Base-by-base conservation (phyloP, 495 filamentous ascomycete genomes). In the Aspergillus panamensis region DNA sequence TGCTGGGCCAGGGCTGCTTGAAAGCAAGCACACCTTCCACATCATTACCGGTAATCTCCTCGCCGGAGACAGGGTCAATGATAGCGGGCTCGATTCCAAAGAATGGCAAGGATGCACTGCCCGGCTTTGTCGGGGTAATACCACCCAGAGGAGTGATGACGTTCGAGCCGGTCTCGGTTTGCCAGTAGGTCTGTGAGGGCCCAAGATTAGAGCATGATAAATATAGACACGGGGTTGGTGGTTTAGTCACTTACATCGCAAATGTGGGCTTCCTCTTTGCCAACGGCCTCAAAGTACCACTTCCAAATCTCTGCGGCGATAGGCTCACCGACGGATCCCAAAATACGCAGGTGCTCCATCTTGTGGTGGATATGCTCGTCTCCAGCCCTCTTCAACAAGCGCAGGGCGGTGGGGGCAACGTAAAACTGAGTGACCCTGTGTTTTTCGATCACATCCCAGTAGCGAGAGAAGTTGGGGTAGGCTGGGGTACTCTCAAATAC, bases 271-370 rank as follows among this genome's bases (percentile, higher is more conserved):
- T 93, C 87, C 74, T 92, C 88, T 74, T 91, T 95, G 66, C 94
- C 94, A 39, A 99, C 93, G 62, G 89, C 82, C 74, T 97, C 91
- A 68, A 91, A 92, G 77, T 99, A 99, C 94, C 94, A 99, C 75
- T 97, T 97, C 94, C 94, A 99, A 37, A 99, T 90, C 72, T 99
- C 94, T 17, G 94, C 92, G 32, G 94, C 94, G 68, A 99, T 99
- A 33, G 94, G 94, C 74, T 99, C 94, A 61, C 94, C 94, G 56
- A 99, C 94, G n/a, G 92, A 96, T 30, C 94, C 94, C 43, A 98
- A 80, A 16, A 97, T 84, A 68, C 94, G 83, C 57, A 98, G 82
- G 63, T 87, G 84, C 72, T 89, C 88, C 91, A 97, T 96, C 67
- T 90, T 76, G 61, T 87, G 83, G 73, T 89, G 89, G 48, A 96